phyloP scores from a whole-genome alignment of 2,329 filamentous ascomycete species.

The Epicoccum sorghinum region DNA sequence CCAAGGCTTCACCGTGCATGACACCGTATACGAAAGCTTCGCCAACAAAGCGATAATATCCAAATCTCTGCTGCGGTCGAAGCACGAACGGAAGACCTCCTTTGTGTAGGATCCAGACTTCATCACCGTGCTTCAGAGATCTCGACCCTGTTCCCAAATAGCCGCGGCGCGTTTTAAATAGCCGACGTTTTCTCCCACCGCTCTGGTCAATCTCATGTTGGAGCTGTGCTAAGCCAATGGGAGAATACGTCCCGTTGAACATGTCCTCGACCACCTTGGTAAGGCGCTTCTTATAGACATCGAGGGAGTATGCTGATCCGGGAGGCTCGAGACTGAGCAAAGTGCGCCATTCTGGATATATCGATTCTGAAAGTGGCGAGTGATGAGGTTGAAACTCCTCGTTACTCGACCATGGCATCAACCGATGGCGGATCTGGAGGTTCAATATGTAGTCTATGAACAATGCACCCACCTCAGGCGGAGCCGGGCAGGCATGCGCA shows the following conservation, averaged over 20 bases:
- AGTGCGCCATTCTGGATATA: constrained; percentile 36
- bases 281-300: constrained; percentile 26
- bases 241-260: constrained; percentile 37
- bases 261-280: constrained; percentile 27
- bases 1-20: constrained; percentile 30
- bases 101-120: constrained; percentile 29
- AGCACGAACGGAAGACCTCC: constrained; percentile 26
- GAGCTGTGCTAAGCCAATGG: constrained; percentile 33
- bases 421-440: constrained; percentile 33
- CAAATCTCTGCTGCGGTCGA: constrained; percentile 18
- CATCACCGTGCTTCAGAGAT: constrained; percentile 26
- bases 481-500: constrained; percentile 27
- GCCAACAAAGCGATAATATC: constrained; percentile 28
- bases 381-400: constrained; percentile 37
- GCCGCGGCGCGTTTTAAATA: constrained; percentile 27
- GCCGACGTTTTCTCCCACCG: constrained; percentile 25
- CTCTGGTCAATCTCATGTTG: constrained; percentile 38
- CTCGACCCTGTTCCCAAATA: constrained; percentile 32
- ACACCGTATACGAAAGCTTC: constrained; percentile 36
- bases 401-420: constrained; percentile 35
- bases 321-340: constrained; percentile 28
- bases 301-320: constrained; percentile 23
- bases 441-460: constrained; percentile 40
- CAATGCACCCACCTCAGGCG: constrained; percentile 16
- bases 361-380: constrained; percentile 29